Evolutionary conservation across 2,329 filamentous ascomycete genomes (phyloP).

Genomic region (Xylariaceae sp.): DNA sequence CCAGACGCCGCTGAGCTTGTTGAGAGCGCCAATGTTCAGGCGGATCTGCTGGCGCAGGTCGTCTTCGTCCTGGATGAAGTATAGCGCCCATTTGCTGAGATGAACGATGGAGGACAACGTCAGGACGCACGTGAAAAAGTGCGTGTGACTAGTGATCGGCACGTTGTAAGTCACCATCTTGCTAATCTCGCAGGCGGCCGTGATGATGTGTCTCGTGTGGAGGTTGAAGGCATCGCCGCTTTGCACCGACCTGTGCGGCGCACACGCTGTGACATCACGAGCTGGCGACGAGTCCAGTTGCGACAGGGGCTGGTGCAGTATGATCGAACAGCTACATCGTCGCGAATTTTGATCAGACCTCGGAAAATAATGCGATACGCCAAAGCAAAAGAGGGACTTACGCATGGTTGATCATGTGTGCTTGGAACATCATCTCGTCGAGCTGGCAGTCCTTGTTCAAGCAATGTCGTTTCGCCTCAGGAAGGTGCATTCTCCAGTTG

Average conservation of each 20-base stretch:
- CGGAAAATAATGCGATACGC: background rate
- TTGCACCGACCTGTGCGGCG: slow-evolving; percentile 50
- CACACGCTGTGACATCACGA: slow-evolving; percentile 60
- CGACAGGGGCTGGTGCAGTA: slow-evolving; percentile 75
- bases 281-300: slow-evolving; percentile 63
- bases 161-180: slow-evolving; percentile 70
- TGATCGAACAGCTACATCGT: slow-evolving; percentile 55
- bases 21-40: slow-evolving; percentile 73
- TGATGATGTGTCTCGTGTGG: slow-evolving; percentile 77
- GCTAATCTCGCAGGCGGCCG: slow-evolving; percentile 73
- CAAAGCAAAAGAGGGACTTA: slow-evolving; percentile 28
- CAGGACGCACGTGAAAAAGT: slow-evolving; percentile 79
- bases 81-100: slow-evolving; percentile 70
- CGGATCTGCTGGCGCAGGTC: slow-evolving; percentile 70
- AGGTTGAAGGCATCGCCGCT: slow-evolving; percentile 51
- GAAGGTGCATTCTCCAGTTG: slow-evolving; percentile 79
- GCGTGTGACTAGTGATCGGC: slow-evolving; percentile 68
- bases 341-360: slow-evolving; percentile 1
- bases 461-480: slow-evolving; percentile 64
- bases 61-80: slow-evolving; percentile 58
- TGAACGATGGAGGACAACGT: slow-evolving; percentile 78
- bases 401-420: slow-evolving; percentile 70
- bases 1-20: slow-evolving; percentile 67
- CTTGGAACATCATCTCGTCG: slow-evolving; percentile 91
- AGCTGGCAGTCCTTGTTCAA: slow-evolving; percentile 66